Conservation (phyloP, 306 rosid genomes). For the Cicer judaicum region DNA sequence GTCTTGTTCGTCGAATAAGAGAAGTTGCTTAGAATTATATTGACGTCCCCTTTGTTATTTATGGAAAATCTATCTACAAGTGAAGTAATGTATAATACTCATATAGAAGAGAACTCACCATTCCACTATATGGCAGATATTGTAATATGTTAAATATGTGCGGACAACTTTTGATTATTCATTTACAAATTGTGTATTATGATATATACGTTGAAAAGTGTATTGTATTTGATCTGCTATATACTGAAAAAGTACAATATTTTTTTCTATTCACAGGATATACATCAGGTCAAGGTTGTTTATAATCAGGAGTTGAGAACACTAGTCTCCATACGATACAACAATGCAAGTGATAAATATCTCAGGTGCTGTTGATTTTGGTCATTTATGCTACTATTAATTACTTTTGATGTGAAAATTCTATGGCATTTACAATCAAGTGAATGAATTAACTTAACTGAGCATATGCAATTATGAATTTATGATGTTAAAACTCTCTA, state of each 20-base stretch:
- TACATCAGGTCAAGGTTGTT: background rate
- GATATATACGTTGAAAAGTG: background rate
- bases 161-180: background rate
- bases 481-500: background rate
- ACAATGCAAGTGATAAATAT: background rate
- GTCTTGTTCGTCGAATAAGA: constrained; percentile 74
- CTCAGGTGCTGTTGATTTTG: background rate
- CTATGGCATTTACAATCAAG: background rate
- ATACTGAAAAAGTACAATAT: background rate
- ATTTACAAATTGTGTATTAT: too few relatives aligned
- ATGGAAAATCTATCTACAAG: too few relatives aligned
- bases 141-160: background rate
- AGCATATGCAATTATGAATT: background rate
- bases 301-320: background rate
- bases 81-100: too few relatives aligned
- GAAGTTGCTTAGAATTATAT: constrained; percentile 37
- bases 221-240: background rate
- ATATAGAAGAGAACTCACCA: too few relatives aligned
- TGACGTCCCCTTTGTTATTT: too few relatives aligned
- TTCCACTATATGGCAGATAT: too few relatives aligned
- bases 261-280: constrained; percentile 1
- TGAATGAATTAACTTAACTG: background rate
- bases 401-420: background rate
- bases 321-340: background rate
- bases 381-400: background rate